Evolutionary conservation across 306 rosid species (phyloP).

Genomic region (Cicer arietinum): DNA sequence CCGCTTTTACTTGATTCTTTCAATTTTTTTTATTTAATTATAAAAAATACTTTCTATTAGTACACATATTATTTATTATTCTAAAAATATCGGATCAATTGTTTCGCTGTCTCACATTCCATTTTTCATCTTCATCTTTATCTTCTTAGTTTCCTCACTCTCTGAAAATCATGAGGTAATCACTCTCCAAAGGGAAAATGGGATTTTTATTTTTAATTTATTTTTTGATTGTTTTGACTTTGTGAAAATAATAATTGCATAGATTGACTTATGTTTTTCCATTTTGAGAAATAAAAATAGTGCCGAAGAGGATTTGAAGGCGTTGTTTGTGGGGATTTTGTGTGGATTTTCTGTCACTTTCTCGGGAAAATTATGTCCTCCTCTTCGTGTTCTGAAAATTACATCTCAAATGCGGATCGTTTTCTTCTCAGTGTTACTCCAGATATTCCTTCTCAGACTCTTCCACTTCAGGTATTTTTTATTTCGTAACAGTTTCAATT

Average conservation of each 20-base stretch:
- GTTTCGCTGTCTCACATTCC: not conserved
- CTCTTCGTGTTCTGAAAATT: conserved; percentile 6
- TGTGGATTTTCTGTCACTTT: conserved; percentile 22
- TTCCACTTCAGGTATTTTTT: conserved; percentile 59
- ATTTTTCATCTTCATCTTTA: not conserved
- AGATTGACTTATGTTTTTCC: conserved; percentile 10
- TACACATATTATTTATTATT: not conserved
- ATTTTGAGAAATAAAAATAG: not conserved
- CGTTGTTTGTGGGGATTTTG: not conserved
- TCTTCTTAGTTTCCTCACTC: not conserved
- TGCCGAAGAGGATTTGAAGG: conserved; percentile 5
- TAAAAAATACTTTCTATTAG: not conserved
- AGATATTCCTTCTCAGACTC: conserved; percentile 54
- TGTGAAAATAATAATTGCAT: not conserved
- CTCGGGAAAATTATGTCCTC: conserved; percentile 44
- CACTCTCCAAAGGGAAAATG: conserved; percentile 19
- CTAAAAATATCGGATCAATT: not conserved
- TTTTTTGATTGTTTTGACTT: not conserved
- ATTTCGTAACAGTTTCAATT: not conserved
- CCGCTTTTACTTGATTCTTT: not conserved
- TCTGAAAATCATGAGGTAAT: conserved; percentile 14
- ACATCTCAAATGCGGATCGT: conserved; percentile 61
- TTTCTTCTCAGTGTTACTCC: conserved; percentile 72
- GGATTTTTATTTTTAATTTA: not conserved
- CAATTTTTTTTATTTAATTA: not conserved